phyloP scores from a whole-genome alignment of 805 yeast genomes.

The Myxozyma kluyveri region DNA sequence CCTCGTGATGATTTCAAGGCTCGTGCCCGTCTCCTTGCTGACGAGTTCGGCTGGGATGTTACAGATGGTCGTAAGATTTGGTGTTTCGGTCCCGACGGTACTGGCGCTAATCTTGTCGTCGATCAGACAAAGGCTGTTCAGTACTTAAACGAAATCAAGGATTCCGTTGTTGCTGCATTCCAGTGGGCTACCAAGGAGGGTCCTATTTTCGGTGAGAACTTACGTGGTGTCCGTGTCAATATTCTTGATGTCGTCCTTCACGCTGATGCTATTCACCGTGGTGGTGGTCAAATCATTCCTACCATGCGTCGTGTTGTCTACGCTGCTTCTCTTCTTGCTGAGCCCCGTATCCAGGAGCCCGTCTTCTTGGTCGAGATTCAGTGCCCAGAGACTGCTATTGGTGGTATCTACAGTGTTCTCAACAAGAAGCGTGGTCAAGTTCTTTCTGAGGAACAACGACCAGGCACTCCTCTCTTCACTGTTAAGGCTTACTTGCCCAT shows the following conservation, averaged over 20 bases:
- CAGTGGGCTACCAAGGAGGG: conserved; percentile 99
- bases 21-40: conserved; percentile 98
- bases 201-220: conserved; percentile 94
- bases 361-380: conserved; percentile 98
- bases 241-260: conserved; percentile 98
- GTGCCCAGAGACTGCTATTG: conserved; percentile 99
- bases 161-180: conserved; percentile 99
- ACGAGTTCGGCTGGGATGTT: conserved; percentile 99
- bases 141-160: conserved; percentile 98
- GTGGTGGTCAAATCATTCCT: conserved; percentile 99
- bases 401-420: conserved; percentile 99
- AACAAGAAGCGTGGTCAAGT: conserved; percentile 99
- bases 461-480: conserved; percentile 99
- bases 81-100: conserved; percentile 99
- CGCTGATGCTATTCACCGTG: conserved; percentile 99
- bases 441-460: conserved; percentile 98
- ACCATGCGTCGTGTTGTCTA: conserved; percentile 99
- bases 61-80: conserved; percentile 99
- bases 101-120: conserved; percentile 97
- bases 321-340: conserved; percentile 97
- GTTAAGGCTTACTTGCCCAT: conserved; percentile 99
- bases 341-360: conserved; percentile 99
- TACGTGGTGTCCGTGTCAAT: conserved; percentile 97
- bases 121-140: conserved; percentile 99
- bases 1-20: conserved; percentile 98